Percentiles rank a stretch among this genome's conserved stretches.
Evolutionary conservation across 2,329 filamentous ascomycete genomes (phyloP).

Genomic region (Neophaeococcomyces mojaviensis): DNA sequence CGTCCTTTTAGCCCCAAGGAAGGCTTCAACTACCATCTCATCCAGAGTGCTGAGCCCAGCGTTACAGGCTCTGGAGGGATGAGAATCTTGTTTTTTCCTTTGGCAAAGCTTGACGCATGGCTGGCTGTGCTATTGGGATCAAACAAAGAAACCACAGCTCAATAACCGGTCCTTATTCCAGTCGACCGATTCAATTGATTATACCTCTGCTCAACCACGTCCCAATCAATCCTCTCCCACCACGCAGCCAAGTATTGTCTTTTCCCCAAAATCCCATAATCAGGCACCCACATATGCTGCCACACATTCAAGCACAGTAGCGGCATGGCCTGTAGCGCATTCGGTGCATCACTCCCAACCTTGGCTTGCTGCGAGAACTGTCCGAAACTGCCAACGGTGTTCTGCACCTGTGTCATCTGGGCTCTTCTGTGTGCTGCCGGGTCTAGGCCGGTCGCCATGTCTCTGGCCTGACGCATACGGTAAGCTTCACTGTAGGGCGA

Average conservation of each 20-base stretch:
- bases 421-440: slow-evolving; percentile 12
- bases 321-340: slow-evolving; percentile 30
- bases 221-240: slow-evolving; percentile 88
- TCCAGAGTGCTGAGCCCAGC: too few species aligned
- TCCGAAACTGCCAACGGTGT: slow-evolving; percentile 22
- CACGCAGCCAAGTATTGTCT: slow-evolving; percentile 65
- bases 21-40: too few species aligned
- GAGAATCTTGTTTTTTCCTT: too few species aligned
- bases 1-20: too few species aligned
- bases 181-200: background rate
- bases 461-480: slow-evolving; percentile 56
- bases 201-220: slow-evolving; percentile 46
- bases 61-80: too few species aligned
- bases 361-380: slow-evolving; percentile 14
- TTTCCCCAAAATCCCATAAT: slow-evolving; percentile 75
- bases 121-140: too few species aligned
- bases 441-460: slow-evolving; percentile 34
- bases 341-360: slow-evolving; percentile 36
- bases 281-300: slow-evolving; percentile 85
- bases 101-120: too few species aligned
- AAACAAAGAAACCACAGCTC: too few species aligned
- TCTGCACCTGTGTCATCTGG: slow-evolving; percentile 10
- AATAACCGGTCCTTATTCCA: too few species aligned
- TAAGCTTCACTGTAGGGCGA: slow-evolving; percentile 80
- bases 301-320: slow-evolving; percentile 90